Evolutionary conservation across 352 stramenopile genomes (phyloP).

Genomic region (Pilasporangium apinafurcum): DNA sequence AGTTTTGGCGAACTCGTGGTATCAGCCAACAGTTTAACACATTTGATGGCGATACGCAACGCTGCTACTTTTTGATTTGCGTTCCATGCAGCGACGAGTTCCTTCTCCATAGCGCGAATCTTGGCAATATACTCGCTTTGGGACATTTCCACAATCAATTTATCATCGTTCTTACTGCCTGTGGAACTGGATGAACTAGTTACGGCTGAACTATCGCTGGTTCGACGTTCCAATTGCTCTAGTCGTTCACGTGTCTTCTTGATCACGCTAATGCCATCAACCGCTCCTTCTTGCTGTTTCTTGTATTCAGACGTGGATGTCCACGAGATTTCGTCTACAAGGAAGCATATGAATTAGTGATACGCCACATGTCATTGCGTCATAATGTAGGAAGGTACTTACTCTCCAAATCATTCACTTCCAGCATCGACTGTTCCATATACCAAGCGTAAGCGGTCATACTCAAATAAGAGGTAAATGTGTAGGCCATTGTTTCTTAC

Average conservation of each 20-base stretch:
- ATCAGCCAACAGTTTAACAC: conserved; percentile 84
- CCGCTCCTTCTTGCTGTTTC: conserved; percentile 24
- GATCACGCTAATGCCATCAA: conserved; percentile 34
- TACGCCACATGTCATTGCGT: background rate
- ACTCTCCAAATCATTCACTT: conserved; percentile 66
- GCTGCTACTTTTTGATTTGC: conserved; percentile 85
- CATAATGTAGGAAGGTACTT: conserved; percentile 1
- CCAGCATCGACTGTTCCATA: conserved; percentile 63
- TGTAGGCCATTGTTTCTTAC: conserved; percentile 6
- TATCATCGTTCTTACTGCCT: conserved; percentile 8
- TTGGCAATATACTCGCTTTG: conserved; percentile 80
- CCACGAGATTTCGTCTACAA: conserved; percentile 35
- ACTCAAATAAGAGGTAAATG: background rate
- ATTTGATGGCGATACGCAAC: conserved; percentile 89
- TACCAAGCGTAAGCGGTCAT: conserved; percentile 1
- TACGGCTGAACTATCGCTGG: background rate
- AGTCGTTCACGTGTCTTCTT: conserved; percentile 65
- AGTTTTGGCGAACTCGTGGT: conserved; percentile 65
- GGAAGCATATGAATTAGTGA: background rate
- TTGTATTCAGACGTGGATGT: conserved; percentile 27
- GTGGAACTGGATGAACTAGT: background rate
- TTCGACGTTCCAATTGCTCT: conserved; percentile 46
- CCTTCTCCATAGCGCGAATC: conserved; percentile 69
- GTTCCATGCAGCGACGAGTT: conserved; percentile 66
- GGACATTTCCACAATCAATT: conserved; percentile 68